Evolutionary conservation across 306 rosid genomes (phyloP).

Genomic region (Quercus gilva): DNA sequence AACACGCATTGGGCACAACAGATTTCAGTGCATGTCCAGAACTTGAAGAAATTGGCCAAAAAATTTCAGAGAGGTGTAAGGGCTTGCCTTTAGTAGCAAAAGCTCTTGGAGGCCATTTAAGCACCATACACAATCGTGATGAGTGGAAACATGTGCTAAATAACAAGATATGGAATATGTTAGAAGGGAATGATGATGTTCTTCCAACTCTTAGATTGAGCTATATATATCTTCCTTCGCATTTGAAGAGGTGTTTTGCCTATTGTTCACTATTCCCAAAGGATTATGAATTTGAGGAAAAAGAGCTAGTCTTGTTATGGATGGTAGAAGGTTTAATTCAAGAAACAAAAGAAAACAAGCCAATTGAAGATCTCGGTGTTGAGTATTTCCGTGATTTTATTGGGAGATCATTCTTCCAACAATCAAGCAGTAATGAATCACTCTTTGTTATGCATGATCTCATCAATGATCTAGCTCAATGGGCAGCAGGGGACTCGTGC

Average conservation of each 20-base stretch:
- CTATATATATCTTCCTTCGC: not conserved
- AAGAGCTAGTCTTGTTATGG: not conserved
- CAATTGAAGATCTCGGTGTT: not conserved
- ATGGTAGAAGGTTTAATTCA: not conserved
- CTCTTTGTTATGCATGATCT: no score
- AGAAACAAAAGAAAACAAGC: not conserved
- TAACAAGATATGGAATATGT: not conserved
- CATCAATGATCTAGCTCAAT: no score
- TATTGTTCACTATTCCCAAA: no score
- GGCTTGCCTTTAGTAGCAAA: not conserved
- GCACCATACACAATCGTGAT: not conserved
- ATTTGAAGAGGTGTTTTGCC: not conserved
- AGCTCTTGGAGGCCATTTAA: not conserved
- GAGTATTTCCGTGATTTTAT: not conserved
- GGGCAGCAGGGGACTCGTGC: no score
- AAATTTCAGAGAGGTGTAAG: not conserved
- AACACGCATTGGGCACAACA: not conserved
- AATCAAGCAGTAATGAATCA: no score
- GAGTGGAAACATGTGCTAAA: not conserved
- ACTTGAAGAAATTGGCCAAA: not conserved
- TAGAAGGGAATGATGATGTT: not conserved
- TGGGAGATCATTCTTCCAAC: no score
- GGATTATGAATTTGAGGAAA: not conserved
- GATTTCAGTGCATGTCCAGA: not conserved
- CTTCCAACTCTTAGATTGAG: not conserved